These are phyloP conservation scores for Umbelopsis isabellina DNA, from an alignment of 192 early-diverging fungal species.

Conservation along the genomic window DNA sequence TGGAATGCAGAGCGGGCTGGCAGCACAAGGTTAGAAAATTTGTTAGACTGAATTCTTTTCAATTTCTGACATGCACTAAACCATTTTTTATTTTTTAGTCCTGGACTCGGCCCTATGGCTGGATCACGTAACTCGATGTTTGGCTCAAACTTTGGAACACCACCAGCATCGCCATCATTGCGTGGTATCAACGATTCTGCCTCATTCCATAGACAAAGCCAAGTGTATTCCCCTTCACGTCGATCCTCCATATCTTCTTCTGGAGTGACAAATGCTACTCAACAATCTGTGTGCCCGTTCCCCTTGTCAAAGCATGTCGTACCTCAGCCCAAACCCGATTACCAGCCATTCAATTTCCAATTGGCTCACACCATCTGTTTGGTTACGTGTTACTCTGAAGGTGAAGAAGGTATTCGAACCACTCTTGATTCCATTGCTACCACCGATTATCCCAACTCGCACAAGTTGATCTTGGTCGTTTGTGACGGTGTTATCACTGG, in stretches of 20 bases:
- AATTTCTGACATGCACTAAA: neutral
- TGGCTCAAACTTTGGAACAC: slow-evolving; percentile 15
- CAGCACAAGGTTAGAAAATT: neutral
- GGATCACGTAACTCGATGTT: slow-evolving; percentile 13
- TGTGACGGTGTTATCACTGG: slow-evolving; percentile 93
- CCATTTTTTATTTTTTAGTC: neutral
- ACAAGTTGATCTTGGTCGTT: slow-evolving; percentile 86
- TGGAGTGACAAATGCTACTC: neutral
- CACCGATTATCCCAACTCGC: slow-evolving; percentile 82
- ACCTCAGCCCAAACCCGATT: slow-evolving; percentile 43
- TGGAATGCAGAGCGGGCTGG: slow-evolving; percentile 4
- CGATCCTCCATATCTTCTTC: slow-evolving; percentile 27
- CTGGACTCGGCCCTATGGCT: slow-evolving; percentile 2
- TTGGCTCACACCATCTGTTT: slow-evolving; percentile 69
- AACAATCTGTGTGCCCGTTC: slow-evolving; percentile 27
- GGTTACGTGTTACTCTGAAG: slow-evolving; percentile 93
- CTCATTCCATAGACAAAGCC: slow-evolving; percentile 19
- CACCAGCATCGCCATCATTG: neutral
- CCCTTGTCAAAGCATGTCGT: slow-evolving; percentile 41
- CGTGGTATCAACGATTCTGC: slow-evolving; percentile 5
- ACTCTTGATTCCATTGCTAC: slow-evolving; percentile 86
- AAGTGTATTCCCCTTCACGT: neutral
- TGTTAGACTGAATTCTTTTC: neutral
- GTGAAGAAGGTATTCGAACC: slow-evolving; percentile 72
- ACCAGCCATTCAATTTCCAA: slow-evolving; percentile 57